Evolutionary conservation across 352 stramenopile genomes (phyloP), one percentile per base, ranked within the genome.

Genomic region (Globisporangium cylindrosporum): DNA sequence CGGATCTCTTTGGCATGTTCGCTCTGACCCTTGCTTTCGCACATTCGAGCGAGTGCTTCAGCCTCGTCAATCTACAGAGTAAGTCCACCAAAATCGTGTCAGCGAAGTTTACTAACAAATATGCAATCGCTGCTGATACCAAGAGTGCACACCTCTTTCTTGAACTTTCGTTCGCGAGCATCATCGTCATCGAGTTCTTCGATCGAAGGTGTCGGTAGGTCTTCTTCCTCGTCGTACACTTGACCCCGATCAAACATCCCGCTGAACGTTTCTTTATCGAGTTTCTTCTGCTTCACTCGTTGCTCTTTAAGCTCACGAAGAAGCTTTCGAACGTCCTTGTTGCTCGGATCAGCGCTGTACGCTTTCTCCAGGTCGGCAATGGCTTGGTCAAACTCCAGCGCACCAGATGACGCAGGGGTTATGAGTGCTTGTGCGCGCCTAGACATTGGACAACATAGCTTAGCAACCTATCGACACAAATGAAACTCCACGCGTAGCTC

Each of bases 221-320:
- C 56, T n/a, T 62, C 43, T 3, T 51, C 38, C 10, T 73, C 64
- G 22, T 80, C 73, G 53, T 91, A 92, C 4, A 95, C 75, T 27
- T 81, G 62, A 0, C 88, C 88, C 59, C 86, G 82, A 27, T 89
- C 69, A 48, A 94, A 95, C 88, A 95, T 93, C 18, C 86, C 88
- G 12, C 73, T 92, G 69, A 95, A 95, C 4, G 88, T 95, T 10
- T 81, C 73, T 59, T 83, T 82, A 57, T 95, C 88, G 20, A 92
- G 67, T 41, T 84, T 64, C 20, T 77, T 82, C 66, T 95, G 88
- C 27, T 82, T 84, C 1, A 72, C 70, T 18, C 84, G 73, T 58
- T 93, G 84, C 32, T 92, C 82, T 55, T 86, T 84, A 1, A 94
- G 67, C 57, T 90, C 80, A 14, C 81, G 84, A 24, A 91, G 81